Percentiles rank a stretch among this genome's conserved stretches.
Evolutionary conservation across 2,329 filamentous ascomycete genomes (phyloP).

Genomic region (Hypoxylon sp.): DNA sequence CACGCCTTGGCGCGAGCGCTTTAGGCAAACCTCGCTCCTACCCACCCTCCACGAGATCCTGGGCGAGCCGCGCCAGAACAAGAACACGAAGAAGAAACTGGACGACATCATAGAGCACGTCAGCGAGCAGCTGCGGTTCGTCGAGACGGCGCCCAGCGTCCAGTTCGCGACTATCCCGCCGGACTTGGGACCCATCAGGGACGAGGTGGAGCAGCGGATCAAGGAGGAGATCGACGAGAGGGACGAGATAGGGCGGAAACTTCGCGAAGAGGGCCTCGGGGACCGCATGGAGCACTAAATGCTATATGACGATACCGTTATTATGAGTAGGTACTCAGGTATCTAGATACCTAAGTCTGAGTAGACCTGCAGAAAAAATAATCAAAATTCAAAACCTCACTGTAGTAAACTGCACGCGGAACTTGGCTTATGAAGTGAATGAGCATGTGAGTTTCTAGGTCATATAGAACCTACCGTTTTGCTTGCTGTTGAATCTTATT

Average conservation of each 20-base stretch:
- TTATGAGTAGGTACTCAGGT: too few relatives aligned
- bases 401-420: too few relatives aligned
- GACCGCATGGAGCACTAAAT: conserved; percentile 59
- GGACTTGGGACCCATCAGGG: conserved; percentile 72
- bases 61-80: conserved; percentile 75
- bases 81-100: conserved; percentile 79
- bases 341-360: too few relatives aligned
- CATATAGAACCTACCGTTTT: too few relatives aligned
- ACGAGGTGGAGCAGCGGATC: conserved; percentile 72
- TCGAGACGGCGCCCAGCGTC: conserved; percentile 84
- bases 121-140: conserved; percentile 84
- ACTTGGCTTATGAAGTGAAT: too few relatives aligned
- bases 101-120: conserved; percentile 79
- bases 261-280: conserved; percentile 65
- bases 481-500: too few relatives aligned
- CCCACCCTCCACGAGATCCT: conserved; percentile 80
- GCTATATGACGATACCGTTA: too few relatives aligned
- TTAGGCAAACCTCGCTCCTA: conserved; percentile 86
- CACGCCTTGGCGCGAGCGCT: conserved; percentile 86
- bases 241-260: conserved; percentile 60
- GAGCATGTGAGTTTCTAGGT: too few relatives aligned
- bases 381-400: too few relatives aligned
- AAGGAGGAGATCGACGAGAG: conserved; percentile 70
- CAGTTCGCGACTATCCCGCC: conserved; percentile 83
- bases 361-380: too few relatives aligned